Conservation (phyloP, 495 filamentous ascomycete species). For the Lasiosphaeria hispida region DNA sequence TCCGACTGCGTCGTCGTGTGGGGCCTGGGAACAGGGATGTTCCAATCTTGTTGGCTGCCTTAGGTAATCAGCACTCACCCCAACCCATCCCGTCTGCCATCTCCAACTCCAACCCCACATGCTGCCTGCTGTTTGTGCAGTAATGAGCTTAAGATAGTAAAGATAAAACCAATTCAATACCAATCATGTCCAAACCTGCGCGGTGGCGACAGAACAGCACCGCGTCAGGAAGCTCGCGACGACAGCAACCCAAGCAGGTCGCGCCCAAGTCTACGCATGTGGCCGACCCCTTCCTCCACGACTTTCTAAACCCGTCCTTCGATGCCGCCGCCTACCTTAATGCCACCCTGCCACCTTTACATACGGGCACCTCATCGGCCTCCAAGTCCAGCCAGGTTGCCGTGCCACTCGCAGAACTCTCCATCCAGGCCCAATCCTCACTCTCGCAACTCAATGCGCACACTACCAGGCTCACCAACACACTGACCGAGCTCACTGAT, state of each 20-base stretch:
- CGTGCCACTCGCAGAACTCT: slow-evolving; percentile 71
- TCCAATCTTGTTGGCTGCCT: too few species aligned
- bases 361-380: slow-evolving; percentile 31
- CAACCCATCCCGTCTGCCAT: too few species aligned
- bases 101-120: too few species aligned
- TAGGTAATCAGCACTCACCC: too few species aligned
- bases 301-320: slow-evolving; percentile 72
- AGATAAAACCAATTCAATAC: slow-evolving; percentile 17
- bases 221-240: slow-evolving; percentile 22
- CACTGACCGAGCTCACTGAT: slow-evolving; percentile 84
- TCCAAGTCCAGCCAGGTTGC: slow-evolving; percentile 36
- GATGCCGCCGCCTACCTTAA: slow-evolving; percentile 82
- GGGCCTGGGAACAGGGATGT: too few species aligned
- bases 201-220: slow-evolving; percentile 33
- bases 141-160: too few species aligned
- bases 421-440: slow-evolving; percentile 75
- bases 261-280: slow-evolving; percentile 54
- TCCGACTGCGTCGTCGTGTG: too few species aligned
- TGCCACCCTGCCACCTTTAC: slow-evolving; percentile 63
- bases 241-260: slow-evolving; percentile 27
- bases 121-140: too few species aligned
- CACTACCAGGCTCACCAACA: slow-evolving; percentile 76
- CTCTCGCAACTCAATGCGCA: slow-evolving; percentile 86
- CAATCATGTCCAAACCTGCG: slow-evolving; percentile 28
- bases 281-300: slow-evolving; percentile 58